Percentiles rank a stretch among this genome's conserved stretches.
phyloP scores from a whole-genome alignment of 169 alveolate species.

The Pseudocohnilembus persalinus region DNA sequence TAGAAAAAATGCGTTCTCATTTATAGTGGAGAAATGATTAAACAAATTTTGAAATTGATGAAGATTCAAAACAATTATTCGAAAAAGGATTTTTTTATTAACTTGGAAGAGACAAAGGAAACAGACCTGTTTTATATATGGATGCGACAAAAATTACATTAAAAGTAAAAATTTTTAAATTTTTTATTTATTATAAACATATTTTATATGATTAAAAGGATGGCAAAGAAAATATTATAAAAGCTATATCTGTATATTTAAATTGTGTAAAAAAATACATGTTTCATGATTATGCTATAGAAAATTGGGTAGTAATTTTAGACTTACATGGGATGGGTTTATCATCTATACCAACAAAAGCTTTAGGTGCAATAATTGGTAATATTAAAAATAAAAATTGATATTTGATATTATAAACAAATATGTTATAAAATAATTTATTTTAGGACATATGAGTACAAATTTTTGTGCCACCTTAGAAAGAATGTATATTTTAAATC shows the following conservation, averaged over 20 bases:
- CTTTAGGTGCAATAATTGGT: slow-evolving; percentile 11
- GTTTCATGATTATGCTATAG: slow-evolving; percentile 16
- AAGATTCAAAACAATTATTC: slow-evolving; percentile 10
- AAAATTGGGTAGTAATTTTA: slow-evolving; percentile 24
- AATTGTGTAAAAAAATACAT: slow-evolving; percentile 15
- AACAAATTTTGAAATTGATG: slow-evolving; percentile 1
- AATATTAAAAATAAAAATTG: too few species aligned
- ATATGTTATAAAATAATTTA: too few species aligned
- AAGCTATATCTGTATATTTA: slow-evolving; percentile 17
- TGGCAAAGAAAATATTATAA: slow-evolving; percentile 18
- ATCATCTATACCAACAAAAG: slow-evolving; percentile 9
- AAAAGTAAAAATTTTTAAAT: neutral
- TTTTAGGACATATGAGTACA: slow-evolving; percentile 3
- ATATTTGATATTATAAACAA: neutral
- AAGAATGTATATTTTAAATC: slow-evolving; percentile 14
- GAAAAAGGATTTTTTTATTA: slow-evolving; percentile 23
- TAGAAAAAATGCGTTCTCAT: slow-evolving; percentile 3
- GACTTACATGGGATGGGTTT: slow-evolving; percentile 23
- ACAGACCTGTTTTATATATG: slow-evolving; percentile 17
- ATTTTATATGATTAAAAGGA: neutral
- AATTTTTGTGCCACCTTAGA: slow-evolving; percentile 28
- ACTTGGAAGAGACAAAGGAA: slow-evolving; percentile 18
- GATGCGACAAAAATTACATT: slow-evolving; percentile 15
- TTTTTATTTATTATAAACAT: neutral
- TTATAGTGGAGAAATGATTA: slow-evolving; percentile 19